phyloP scores from a whole-genome alignment of 192 early-diverging fungal species.

The Coemansia sp. region DNA sequence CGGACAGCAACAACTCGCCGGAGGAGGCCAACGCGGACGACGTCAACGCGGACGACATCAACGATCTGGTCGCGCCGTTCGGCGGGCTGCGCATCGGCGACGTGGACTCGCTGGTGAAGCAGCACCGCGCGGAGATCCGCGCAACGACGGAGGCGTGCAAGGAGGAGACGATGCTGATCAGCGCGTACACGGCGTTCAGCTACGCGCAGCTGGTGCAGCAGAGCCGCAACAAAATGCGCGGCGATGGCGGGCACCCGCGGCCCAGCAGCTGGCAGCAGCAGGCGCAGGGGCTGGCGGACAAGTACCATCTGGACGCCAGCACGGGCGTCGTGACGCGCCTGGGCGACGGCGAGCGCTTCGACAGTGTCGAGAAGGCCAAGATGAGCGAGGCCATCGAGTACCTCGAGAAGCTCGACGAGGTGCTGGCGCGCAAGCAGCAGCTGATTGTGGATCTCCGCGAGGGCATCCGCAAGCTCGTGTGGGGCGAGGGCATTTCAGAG shows the following conservation, averaged over 20 bases:
- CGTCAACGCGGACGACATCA: conserved; percentile 1
- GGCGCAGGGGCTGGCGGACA: conserved; percentile 36
- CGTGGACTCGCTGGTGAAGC: conserved; percentile 61
- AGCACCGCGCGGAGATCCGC: conserved; percentile 66
- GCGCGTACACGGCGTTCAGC: conserved; percentile 40
- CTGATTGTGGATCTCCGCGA: conserved; percentile 49
- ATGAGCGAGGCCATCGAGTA: conserved; percentile 65
- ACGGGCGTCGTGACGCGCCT: conserved; percentile 37
- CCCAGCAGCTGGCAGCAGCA: conserved; percentile 42
- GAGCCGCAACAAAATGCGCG: conserved; percentile 14
- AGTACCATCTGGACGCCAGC: conserved; percentile 36
- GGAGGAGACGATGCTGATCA: conserved; percentile 60
- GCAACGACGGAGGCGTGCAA: conserved; percentile 61
- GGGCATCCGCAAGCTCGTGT: conserved; percentile 41
- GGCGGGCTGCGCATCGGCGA: conserved; percentile 35
- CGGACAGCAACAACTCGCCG: conserved; percentile 1
- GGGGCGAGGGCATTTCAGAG: conserved; percentile 5
- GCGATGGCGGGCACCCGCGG: conserved; percentile 2
- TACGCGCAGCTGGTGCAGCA: conserved; percentile 37
- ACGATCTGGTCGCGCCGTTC: conserved; percentile 6
- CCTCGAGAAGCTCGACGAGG: conserved; percentile 56
- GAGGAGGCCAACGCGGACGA: conserved; percentile 12
- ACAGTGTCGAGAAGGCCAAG: conserved; percentile 55
- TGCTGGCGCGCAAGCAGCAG: conserved; percentile 58
- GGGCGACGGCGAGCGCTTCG: conserved; percentile 36